These are phyloP conservation scores for Monascus ruber DNA, from an alignment of 2,329 filamentous ascomycete genomes.

Conservation along the genomic window DNA sequence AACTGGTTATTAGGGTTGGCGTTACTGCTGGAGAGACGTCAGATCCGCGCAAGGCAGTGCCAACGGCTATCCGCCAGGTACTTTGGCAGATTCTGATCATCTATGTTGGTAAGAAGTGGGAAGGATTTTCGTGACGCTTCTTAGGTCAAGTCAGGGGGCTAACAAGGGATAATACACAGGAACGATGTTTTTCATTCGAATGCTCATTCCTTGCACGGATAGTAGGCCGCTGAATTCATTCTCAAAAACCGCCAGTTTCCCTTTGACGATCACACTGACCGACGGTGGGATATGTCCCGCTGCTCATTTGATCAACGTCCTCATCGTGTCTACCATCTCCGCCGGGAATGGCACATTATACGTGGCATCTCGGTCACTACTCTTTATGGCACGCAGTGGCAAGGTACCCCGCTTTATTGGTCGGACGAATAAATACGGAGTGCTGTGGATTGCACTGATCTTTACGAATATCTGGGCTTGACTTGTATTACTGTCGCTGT, in stretches of 20 bases:
- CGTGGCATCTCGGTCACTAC: slow-evolving; percentile 60
- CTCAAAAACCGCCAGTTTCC: slow-evolving; percentile 56
- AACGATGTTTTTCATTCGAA: slow-evolving; percentile 64
- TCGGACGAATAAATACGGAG: slow-evolving; percentile 54
- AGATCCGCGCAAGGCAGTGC: too few relatives aligned
- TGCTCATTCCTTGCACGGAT: slow-evolving; percentile 61
- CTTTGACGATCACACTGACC: slow-evolving; percentile 63
- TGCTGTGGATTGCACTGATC: too few relatives aligned
- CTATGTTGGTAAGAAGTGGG: too few relatives aligned
- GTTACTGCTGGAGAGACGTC: too few relatives aligned
- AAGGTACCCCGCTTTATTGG: slow-evolving; percentile 62
- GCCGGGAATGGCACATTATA: slow-evolving; percentile 68
- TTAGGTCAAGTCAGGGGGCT: too few relatives aligned
- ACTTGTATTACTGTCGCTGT: too few relatives aligned
- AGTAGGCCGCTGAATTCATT: slow-evolving; percentile 49
- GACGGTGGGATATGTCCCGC: slow-evolving; percentile 55
- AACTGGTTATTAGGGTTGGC: too few relatives aligned
- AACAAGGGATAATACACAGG: too few relatives aligned
- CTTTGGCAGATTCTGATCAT: too few relatives aligned
- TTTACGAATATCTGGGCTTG: too few relatives aligned
- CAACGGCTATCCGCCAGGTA: too few relatives aligned
- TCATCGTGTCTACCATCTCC: slow-evolving; percentile 60
- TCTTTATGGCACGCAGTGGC: slow-evolving; percentile 63
- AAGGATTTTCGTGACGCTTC: too few relatives aligned
- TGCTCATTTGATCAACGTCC: slow-evolving; percentile 68